Percentiles rank a stretch among this genome's conserved stretches.
These are phyloP conservation scores for Saccharomycopsis microspora DNA, from an alignment of 805 yeast genomes.

Conservation along the genomic window DNA sequence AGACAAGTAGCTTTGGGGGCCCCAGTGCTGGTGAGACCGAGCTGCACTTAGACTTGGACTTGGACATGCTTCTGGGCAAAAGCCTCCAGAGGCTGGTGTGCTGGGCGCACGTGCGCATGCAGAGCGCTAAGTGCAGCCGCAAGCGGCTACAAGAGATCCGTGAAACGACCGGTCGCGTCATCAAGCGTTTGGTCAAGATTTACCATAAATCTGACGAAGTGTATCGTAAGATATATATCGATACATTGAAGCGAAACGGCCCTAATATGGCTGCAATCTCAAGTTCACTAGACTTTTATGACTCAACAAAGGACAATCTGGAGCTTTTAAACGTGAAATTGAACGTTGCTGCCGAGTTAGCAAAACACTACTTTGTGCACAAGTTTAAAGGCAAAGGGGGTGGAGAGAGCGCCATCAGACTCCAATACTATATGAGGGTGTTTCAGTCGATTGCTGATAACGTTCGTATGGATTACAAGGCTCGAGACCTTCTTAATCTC, in stretches of 20 bases:
- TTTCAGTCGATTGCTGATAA: constrained; percentile 8
- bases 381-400: neutral
- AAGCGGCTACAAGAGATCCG: too few species aligned
- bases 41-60: neutral
- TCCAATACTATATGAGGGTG: constrained; percentile 3
- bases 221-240: neutral
- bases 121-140: neutral
- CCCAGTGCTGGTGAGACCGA: neutral
- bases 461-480: constrained; percentile 5
- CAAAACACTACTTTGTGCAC: constrained; percentile 7
- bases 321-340: constrained; percentile 9
- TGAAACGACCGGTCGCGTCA: neutral
- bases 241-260: constrained; percentile 3
- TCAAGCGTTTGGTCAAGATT: constrained; percentile 4
- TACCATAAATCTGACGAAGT: neutral
- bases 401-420: constrained; percentile 1
- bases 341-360: constrained; percentile 8
- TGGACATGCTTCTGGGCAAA: neutral
- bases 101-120: constrained; percentile 5
- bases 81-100: constrained; percentile 8
- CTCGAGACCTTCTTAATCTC: constrained; percentile 8
- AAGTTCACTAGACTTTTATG: constrained; percentile 4
- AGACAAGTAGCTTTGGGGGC: too few species aligned
- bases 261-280: neutral
- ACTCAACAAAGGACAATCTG: neutral